Evolutionary conservation across 768 basidiomycete genomes (phyloP), one percentile per base, ranked within the genome.

Genomic region (Gloeopeniophorella convolvens): DNA sequence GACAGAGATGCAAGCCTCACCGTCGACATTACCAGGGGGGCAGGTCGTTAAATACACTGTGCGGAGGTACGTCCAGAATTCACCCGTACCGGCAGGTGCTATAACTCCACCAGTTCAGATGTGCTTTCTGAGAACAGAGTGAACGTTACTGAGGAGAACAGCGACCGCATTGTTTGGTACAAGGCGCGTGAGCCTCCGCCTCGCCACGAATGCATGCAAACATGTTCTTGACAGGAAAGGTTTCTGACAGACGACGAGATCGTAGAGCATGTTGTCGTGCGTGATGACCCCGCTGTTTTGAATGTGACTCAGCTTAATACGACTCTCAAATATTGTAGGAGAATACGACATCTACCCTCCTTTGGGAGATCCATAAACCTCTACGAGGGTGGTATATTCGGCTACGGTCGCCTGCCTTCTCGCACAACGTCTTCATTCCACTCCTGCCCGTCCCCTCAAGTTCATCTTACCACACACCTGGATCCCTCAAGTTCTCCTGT

Each of bases 381-480:
- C 79, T 80, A 50, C 78, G 83, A 24, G 89, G 89, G 37, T 91
- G 89, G 89, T 91, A 90, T 65, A 80, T 91, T 51, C 83, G 83
- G 34, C 68, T 91, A 21, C 77, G 84, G 30, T 70, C 85, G 2
- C 88, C 89, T 0, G 59, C 72, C 4, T 89, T 89, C 55, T 83
- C 85, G 0, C 81, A 78, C 11, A 70, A 46, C 20, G 56, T 65
- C 28, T 69, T 64, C 54, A 67, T 73, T 33, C 52, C 67, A 8
- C 62, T 73, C 39, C 48, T 59, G 4, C 68, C 71, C 11, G 55
- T 68, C 1, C 65, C 65, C 3, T 50, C 60, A 18, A 56, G 59
- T 6, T 69, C 65, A 0, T 62, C 62, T 1, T 64, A 66, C 48
- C 58, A 65, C 44, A 45, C 59, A 18, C 65, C 65, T 4, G 63